Conservation (phyloP, 352 stramenopile genomes). For the Aphanomyces euteiches region DNA sequence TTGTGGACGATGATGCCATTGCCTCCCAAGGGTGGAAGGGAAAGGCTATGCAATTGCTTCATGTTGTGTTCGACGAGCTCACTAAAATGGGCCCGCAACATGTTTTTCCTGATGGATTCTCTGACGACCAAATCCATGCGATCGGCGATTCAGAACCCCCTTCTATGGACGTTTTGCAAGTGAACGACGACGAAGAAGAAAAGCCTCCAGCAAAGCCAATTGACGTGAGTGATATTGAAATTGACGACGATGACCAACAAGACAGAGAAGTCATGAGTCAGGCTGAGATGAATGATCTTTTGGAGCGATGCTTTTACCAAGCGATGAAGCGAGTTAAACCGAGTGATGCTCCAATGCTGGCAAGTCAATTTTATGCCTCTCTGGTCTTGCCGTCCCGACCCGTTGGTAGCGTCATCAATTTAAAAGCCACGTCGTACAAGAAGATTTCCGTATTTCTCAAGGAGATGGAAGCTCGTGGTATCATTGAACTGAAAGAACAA, state of each 20-base stretch:
- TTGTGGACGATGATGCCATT: slow-evolving; percentile 61
- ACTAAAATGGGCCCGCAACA: slow-evolving; percentile 69
- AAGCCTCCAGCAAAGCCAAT: slow-evolving; percentile 27
- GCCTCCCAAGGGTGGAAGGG: slow-evolving; percentile 58
- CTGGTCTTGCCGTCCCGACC: slow-evolving; percentile 60
- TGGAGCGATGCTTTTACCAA: slow-evolving; percentile 60
- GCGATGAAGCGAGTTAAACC: slow-evolving; percentile 62
- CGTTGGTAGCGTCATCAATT: slow-evolving; percentile 51
- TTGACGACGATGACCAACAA: slow-evolving; percentile 28
- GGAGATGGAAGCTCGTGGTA: slow-evolving; percentile 50
- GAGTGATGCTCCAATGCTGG: slow-evolving; percentile 74
- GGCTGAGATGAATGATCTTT: slow-evolving; percentile 72
- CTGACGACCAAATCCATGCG: slow-evolving; percentile 36
- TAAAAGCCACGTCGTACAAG: slow-evolving; percentile 80
- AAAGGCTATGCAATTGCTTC: slow-evolving; percentile 60
- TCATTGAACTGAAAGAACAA: slow-evolving; percentile 59
- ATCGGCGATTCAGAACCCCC: slow-evolving; percentile 35
- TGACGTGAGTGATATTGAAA: slow-evolving; percentile 9
- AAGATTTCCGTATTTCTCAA: slow-evolving; percentile 75
- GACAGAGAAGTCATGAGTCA: slow-evolving; percentile 39
- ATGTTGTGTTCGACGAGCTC: slow-evolving; percentile 68
- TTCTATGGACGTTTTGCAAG: slow-evolving; percentile 33
- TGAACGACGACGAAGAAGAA: slow-evolving; percentile 43
- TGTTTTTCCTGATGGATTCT: slow-evolving; percentile 41
- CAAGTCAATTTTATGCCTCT: slow-evolving; percentile 67